Base-by-base conservation (phyloP, 2,329 filamentous ascomycete species). In the Claviceps quebecensis region DNA sequence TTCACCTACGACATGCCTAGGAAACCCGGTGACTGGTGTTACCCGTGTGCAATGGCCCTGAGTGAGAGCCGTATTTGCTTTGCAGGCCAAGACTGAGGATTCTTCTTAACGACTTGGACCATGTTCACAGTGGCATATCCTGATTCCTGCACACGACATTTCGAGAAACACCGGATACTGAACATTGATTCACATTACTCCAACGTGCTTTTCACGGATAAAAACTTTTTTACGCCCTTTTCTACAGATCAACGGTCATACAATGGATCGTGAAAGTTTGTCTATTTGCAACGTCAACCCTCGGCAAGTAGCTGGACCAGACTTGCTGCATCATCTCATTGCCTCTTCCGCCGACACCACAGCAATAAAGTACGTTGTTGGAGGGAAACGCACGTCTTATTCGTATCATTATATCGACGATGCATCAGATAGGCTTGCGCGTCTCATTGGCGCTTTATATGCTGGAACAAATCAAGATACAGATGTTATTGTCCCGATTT, bases 401-500 rank as follows among this genome's bases (percentile, higher is more conserved):
- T 79, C 81, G 0, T 94, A 90, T 61, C 52, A 62, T 9, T 66
- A 81, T 43, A 69, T 93, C 22, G 81, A 90, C 60, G 57, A 61
- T 29, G 68, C 73, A 34, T 79, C 84, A 9, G 68, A 78, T 48
- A 58, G 57, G 3, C 66, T 89, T 38, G 81, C 84, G 16, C 59
- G 64, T 13, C 70, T 69, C 22, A 75, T 84, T 53, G 52, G 59
- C 22, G 50, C 23, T 26, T 53, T 51, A 3, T 29, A 50, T 38
- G 47, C 40, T 37, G 53, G 52, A 5, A 49, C 47, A 17, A 52
- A 44, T 44, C 49, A 26, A 43, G 13, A 34, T 13, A 23, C 56
- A 23, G 69, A 72, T 47, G 64, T 74, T 16, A 67, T 95, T 38
- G 74, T 95, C 39, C 89, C 90, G 0, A 69, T 95, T 2, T 74